Evolutionary conservation across 192 early-diverging fungal genomes (phyloP).

Genomic region (Nowakowskiella sp.): DNA sequence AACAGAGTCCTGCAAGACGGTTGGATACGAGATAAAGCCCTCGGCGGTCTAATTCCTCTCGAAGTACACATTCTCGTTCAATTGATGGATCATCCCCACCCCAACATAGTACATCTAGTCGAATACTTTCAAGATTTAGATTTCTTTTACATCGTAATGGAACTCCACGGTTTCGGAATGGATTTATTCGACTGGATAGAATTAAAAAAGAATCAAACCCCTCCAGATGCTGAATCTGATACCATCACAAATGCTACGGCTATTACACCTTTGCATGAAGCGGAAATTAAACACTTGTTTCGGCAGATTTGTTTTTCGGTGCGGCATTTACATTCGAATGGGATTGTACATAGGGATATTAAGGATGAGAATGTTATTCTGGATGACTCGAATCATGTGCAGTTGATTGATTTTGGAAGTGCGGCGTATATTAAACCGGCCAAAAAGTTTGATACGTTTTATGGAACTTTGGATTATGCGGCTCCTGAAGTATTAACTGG

Average conservation of each 20-base stretch:
- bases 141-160: slow-evolving; percentile 63
- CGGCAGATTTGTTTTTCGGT: slow-evolving; percentile 49
- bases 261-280: slow-evolving; percentile 26
- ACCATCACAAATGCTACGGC: too few relatives aligned
- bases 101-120: slow-evolving; percentile 40
- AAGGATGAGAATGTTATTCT: slow-evolving; percentile 86
- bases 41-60: slow-evolving; percentile 61
- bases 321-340: slow-evolving; percentile 56
- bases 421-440: slow-evolving; percentile 49
- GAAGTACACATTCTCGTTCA: slow-evolving; percentile 67
- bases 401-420: slow-evolving; percentile 79
- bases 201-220: slow-evolving; percentile 35
- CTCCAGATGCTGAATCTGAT: neutral
- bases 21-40: slow-evolving; percentile 58
- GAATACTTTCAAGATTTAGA: slow-evolving; percentile 71
- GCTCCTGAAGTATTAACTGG: slow-evolving; percentile 64
- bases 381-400: slow-evolving; percentile 46
- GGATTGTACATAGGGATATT: slow-evolving; percentile 79
- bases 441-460: slow-evolving; percentile 58
- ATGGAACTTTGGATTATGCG: slow-evolving; percentile 69
- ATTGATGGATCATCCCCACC: slow-evolving; percentile 16
- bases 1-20: slow-evolving; percentile 53
- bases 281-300: slow-evolving; percentile 46
- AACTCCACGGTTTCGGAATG: slow-evolving; percentile 44
- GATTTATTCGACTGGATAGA: slow-evolving; percentile 69